These are phyloP conservation scores for Chaetomium strumarium DNA, from an alignment of 2,329 filamentous ascomycete genomes.

Conservation along the genomic window DNA sequence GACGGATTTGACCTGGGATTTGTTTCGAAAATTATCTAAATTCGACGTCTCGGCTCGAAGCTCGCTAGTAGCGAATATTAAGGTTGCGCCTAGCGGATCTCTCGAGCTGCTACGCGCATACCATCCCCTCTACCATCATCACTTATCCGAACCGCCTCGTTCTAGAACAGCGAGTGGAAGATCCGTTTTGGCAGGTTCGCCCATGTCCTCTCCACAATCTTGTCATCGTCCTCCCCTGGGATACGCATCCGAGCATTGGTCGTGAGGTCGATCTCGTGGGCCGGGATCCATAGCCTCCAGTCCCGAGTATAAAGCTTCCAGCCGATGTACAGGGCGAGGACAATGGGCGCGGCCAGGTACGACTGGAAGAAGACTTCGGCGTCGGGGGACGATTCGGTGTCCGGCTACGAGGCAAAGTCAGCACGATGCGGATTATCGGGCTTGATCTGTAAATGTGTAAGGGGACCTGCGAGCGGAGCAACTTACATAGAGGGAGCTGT, in stretches of 20 bases:
- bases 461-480: too few species aligned
- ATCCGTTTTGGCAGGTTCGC: slow-evolving; percentile 33
- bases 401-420: slow-evolving; percentile 28
- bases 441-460: too few species aligned
- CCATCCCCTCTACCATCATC: background rate
- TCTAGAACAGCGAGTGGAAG: slow-evolving; percentile 32
- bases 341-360: slow-evolving; percentile 54
- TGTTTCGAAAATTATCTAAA: background rate
- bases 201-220: slow-evolving; percentile 29
- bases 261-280: slow-evolving; percentile 56
- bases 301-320: slow-evolving; percentile 57
- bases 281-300: slow-evolving; percentile 51
- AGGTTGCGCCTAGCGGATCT: background rate
- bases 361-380: slow-evolving; percentile 52
- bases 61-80: background rate
- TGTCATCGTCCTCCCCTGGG: slow-evolving; percentile 37
- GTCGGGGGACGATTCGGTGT: slow-evolving; percentile 29
- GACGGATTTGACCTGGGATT: background rate
- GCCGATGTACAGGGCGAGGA: slow-evolving; percentile 52
- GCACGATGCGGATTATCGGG: background rate
- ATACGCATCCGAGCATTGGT: slow-evolving; percentile 51
- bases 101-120: background rate
- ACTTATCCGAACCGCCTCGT: background rate
- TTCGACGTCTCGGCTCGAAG: background rate
- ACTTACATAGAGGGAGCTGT: slow-evolving; percentile 55